Conservation (phyloP, 345 rosid species). For the Sonneratia caseolaris region DNA sequence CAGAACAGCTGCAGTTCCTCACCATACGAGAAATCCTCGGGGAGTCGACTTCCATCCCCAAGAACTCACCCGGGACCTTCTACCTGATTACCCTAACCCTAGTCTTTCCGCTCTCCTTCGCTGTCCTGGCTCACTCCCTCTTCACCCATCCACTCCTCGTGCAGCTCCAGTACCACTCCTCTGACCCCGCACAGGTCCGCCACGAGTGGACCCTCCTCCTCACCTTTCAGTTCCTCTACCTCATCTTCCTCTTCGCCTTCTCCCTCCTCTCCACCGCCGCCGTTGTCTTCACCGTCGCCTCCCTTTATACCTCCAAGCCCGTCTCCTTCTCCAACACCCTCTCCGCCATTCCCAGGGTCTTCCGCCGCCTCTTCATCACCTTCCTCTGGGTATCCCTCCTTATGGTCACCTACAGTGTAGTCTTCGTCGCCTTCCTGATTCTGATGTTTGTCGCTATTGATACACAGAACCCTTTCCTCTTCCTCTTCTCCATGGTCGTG, state of each 20-base stretch:
- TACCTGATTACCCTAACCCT: conserved; percentile 59
- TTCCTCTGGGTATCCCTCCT: conserved; percentile 71
- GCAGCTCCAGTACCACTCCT: conserved; percentile 32
- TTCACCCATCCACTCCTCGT: conserved; percentile 54
- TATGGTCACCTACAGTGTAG: conserved; percentile 56
- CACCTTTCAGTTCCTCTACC: conserved; percentile 62
- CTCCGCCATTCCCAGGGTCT: conserved; percentile 75
- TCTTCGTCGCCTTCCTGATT: conserved; percentile 43
- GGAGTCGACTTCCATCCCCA: conserved; percentile 62
- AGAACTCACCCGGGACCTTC: conserved; percentile 55
- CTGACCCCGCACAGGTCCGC: conserved; percentile 33
- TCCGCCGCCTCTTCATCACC: conserved; percentile 70
- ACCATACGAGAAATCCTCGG: conserved; percentile 35
- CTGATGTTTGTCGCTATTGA: conserved; percentile 52
- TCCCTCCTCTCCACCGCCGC: conserved; percentile 98
- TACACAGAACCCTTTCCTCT: conserved; percentile 17
- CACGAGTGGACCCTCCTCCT: conserved; percentile 73
- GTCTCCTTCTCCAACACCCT: conserved; percentile 75
- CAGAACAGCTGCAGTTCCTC: conserved; percentile 68
- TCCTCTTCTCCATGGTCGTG: conserved; percentile 34
- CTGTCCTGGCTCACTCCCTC: conserved; percentile 74
- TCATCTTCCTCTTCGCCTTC: conserved; percentile 87
- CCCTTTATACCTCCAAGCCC: conserved; percentile 74
- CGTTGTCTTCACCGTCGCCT: conserved; percentile 90
- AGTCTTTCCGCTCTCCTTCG: conserved; percentile 74